Percentiles rank a stretch among this genome's conserved stretches.
phyloP scores from a whole-genome alignment of 352 stramenopile species.

The Globisporangium splendens region DNA sequence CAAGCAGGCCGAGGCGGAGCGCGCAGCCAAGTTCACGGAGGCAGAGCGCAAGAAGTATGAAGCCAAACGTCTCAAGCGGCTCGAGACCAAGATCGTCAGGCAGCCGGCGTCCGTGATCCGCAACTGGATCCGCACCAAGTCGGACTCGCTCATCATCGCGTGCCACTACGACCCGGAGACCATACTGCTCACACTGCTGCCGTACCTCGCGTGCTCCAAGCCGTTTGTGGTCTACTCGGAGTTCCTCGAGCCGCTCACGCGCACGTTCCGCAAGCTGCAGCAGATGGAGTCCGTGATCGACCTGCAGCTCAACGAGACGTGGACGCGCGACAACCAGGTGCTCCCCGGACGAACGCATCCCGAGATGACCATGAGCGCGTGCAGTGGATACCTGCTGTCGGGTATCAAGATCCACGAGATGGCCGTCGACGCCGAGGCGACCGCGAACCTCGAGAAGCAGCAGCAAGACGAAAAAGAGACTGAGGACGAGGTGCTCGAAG shows the following conservation, averaged over 20 bases:
- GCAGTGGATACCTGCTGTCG: conserved; percentile 93
- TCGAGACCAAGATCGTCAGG: conserved; percentile 75
- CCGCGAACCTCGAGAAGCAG: not conserved
- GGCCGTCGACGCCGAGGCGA: not conserved
- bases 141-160: conserved; percentile 88
- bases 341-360: conserved; percentile 93
- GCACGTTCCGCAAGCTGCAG: conserved; percentile 87
- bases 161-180: conserved; percentile 88
- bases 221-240: conserved; percentile 96
- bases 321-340: conserved; percentile 94
- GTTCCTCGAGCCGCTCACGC: conserved; percentile 90
- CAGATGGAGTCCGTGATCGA: conserved; percentile 91
- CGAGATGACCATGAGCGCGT: conserved; percentile 96
- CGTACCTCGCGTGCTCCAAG: conserved; percentile 87
- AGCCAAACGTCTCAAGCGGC: conserved; percentile 68
- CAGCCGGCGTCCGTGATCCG: conserved; percentile 64
- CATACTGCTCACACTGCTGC: conserved; percentile 85
- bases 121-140: conserved; percentile 65
- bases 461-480: too few relatives aligned
- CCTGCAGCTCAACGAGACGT: conserved; percentile 93
- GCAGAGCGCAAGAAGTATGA: conserved; percentile 78
- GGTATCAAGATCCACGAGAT: conserved; percentile 87
- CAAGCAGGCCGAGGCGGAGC: conserved; percentile 59
- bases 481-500: not conserved
- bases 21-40: conserved; percentile 78